Evolutionary conservation across 2,329 filamentous ascomycete genomes (phyloP).

Genomic region (Emmonsiellopsis sp.): DNA sequence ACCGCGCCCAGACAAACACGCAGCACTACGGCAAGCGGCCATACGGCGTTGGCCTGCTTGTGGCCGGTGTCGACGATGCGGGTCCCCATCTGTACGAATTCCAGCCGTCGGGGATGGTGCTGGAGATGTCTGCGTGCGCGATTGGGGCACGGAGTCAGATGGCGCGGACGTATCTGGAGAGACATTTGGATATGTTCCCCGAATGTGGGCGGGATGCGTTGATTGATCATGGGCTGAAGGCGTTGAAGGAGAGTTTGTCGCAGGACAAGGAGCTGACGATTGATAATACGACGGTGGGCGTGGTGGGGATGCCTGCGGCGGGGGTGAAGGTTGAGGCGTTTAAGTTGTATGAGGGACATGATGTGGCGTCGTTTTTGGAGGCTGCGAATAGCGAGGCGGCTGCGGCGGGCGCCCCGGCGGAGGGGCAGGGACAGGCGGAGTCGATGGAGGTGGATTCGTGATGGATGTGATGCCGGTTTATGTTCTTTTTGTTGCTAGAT

Average conservation of each 20-base stretch:
- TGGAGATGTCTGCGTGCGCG: constrained; percentile 93
- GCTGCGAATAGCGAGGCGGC: constrained; percentile 46
- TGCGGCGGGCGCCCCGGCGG: constrained; percentile 41
- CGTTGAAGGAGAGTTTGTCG: constrained; percentile 87
- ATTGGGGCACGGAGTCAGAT: constrained; percentile 96
- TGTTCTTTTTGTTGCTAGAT: background rate
- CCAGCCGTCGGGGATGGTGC: constrained; percentile 89
- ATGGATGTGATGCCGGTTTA: background rate
- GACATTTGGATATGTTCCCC: constrained; percentile 77
- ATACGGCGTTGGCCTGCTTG: constrained; percentile 87
- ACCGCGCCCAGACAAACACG: constrained; percentile 95
- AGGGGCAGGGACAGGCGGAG: constrained; percentile 37
- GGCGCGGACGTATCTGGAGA: constrained; percentile 93
- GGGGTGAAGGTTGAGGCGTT: constrained; percentile 64
- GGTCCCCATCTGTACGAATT: constrained; percentile 98
- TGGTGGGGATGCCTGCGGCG: constrained; percentile 58
- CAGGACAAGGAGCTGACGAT: constrained; percentile 97
- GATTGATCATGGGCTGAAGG: constrained; percentile 79
- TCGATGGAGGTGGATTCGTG: constrained; percentile 51
- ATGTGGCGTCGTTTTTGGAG: constrained; percentile 79
- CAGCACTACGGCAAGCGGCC: constrained; percentile 95
- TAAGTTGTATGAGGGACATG: constrained; percentile 81
- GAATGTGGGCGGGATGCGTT: constrained; percentile 72
- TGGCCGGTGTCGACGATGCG: constrained; percentile 86
- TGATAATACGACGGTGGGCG: constrained; percentile 88